Conservation (phyloP, 2,329 filamentous ascomycete genomes). For the Ophiosphaerella korrae region DNA sequence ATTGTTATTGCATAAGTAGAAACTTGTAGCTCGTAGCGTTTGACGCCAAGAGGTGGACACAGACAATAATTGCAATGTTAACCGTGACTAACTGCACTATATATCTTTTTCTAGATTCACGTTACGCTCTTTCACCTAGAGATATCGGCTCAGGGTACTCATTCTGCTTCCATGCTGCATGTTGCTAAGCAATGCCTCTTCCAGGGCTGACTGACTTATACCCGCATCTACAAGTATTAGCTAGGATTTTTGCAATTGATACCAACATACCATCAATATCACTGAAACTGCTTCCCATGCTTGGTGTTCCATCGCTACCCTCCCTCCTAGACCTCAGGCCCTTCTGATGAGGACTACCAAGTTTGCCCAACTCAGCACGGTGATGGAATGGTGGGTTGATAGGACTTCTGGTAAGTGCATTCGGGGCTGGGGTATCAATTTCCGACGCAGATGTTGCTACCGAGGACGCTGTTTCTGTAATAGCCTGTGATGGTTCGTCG, state of each 20-base stretch:
- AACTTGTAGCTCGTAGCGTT: too few species aligned
- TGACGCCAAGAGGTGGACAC: too few species aligned
- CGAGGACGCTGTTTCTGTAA: slow-evolving; percentile 54
- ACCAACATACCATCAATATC: slow-evolving; percentile 71
- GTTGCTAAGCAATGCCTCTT: slow-evolving; percentile 76
- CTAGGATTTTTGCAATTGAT: not conserved
- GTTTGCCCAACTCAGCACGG: slow-evolving; percentile 62
- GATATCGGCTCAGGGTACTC: slow-evolving; percentile 66
- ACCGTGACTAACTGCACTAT: too few species aligned
- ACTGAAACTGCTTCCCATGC: slow-evolving; percentile 76
- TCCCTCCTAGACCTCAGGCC: slow-evolving; percentile 27
- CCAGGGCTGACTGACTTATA: slow-evolving; percentile 78
- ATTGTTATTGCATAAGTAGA: too few species aligned
- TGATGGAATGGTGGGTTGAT: slow-evolving; percentile 58
- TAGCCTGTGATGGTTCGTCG: slow-evolving; percentile 26
- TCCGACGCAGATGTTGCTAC: slow-evolving; percentile 54
- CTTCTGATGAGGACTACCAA: slow-evolving; percentile 56
- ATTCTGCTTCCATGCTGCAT: slow-evolving; percentile 68
- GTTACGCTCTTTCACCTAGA: too few species aligned
- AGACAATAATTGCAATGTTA: too few species aligned
- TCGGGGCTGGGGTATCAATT: slow-evolving; percentile 30
- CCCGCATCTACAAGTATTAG: slow-evolving; percentile 65
- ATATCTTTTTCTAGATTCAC: too few species aligned
- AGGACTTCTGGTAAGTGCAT: slow-evolving; percentile 23
- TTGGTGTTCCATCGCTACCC: slow-evolving; percentile 44